Evolutionary conservation across 108 stramenopile species (phyloP).

Genomic region (Licmophora abbreviata): DNA sequence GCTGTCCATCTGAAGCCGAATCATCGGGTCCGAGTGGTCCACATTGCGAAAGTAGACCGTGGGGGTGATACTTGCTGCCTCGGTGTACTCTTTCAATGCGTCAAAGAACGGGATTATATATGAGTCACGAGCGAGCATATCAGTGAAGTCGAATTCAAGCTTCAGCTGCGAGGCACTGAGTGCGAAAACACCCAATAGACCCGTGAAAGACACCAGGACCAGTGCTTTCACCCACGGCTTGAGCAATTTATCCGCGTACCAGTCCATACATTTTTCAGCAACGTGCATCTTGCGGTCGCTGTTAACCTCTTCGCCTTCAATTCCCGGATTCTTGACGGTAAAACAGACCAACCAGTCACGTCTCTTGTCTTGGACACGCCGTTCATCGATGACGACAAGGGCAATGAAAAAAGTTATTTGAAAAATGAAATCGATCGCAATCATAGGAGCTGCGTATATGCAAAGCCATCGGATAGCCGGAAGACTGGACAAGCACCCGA

Average conservation of each 20-base stretch:
- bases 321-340: background rate
- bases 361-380: constrained; percentile 7
- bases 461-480: constrained; percentile 19
- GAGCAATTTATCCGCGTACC: constrained; percentile 12
- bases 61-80: no score
- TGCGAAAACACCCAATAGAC: constrained; percentile 10
- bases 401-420: constrained; percentile 24
- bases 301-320: constrained; percentile 1
- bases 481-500: constrained; percentile 11
- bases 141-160: constrained; percentile 8
- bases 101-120: background rate
- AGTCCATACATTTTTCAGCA: constrained; percentile 14
- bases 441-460: constrained; percentile 17
- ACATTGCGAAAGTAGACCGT: constrained; percentile 20
- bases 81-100: background rate
- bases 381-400: constrained; percentile 15
- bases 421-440: constrained; percentile 2
- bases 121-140: constrained; percentile 15
- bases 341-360: constrained; percentile 25
- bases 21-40: constrained; percentile 9
- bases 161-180: constrained; percentile 16
- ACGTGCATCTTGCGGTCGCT: background rate
- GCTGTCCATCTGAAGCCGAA: constrained; percentile 14
- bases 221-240: constrained; percentile 11
- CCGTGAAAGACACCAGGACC: constrained; percentile 13